These are phyloP conservation scores for Apophysomyces variabilis DNA, from an alignment of 371 early-diverging fungal species.

Conservation along the genomic window DNA sequence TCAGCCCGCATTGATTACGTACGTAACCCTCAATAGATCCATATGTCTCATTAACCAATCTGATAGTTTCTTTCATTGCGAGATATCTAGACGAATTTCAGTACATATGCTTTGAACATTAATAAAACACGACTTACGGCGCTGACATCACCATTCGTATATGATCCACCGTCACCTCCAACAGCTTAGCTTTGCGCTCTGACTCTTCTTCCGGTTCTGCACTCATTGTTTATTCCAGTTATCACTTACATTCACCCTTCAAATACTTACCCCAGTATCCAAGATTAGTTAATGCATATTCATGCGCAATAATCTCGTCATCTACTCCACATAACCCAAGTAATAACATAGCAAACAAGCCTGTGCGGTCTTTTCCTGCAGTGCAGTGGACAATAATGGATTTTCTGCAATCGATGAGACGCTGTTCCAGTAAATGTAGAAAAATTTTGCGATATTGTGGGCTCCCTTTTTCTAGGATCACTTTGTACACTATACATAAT, in stretches of 20 bases:
- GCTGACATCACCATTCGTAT: constrained; percentile 53
- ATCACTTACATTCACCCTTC: neutral
- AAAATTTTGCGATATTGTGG: constrained; percentile 56
- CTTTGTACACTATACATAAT: constrained; percentile 44
- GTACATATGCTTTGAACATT: neutral
- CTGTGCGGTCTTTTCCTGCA: constrained; percentile 73
- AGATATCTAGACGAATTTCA: constrained; percentile 29
- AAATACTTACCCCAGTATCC: constrained; percentile 52
- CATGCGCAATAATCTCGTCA: constrained; percentile 74
- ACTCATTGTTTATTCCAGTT: neutral
- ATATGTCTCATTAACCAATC: constrained; percentile 27
- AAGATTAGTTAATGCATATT: constrained; percentile 69
- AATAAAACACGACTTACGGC: constrained; percentile 36
- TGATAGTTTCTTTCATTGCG: constrained; percentile 51
- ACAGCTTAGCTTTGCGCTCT: constrained; percentile 37
- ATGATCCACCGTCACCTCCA: constrained; percentile 38
- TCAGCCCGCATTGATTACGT: constrained; percentile 38
- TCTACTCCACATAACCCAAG: constrained; percentile 75
- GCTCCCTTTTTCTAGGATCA: constrained; percentile 57
- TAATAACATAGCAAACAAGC: constrained; percentile 75
- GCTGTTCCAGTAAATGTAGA: constrained; percentile 57
- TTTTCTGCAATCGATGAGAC: constrained; percentile 28
- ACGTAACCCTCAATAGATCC: constrained; percentile 41
- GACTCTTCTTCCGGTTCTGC: constrained; percentile 45
- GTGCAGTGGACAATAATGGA: constrained; percentile 17